A percentile compares a stretch with the other conserved stretches of the same genome.
Evolutionary conservation across 2,329 filamentous ascomycete genomes (phyloP).

Genomic region (Fusarium austroafricanum): DNA sequence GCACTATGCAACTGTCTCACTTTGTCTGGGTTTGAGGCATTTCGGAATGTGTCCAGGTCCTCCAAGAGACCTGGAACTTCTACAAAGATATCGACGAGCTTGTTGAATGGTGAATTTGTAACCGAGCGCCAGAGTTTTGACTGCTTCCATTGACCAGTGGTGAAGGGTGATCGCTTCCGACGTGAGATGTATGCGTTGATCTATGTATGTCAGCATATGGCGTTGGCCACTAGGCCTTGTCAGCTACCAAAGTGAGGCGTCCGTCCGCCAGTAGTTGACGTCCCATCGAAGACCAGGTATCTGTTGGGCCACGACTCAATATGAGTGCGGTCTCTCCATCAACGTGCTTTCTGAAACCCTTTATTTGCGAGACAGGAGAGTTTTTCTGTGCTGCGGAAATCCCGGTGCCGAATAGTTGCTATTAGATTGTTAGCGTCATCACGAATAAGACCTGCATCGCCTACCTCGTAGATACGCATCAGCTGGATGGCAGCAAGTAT

Average conservation of each 20-base stretch:
- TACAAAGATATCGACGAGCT: conserved; percentile 10
- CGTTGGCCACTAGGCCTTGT: too few species aligned
- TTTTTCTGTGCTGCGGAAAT: background rate
- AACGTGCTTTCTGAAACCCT: conserved; percentile 3
- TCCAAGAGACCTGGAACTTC: conserved; percentile 5
- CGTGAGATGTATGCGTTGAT: conserved; percentile 9
- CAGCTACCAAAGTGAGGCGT: conserved; percentile 2
- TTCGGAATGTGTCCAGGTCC: background rate
- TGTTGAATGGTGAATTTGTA: background rate
- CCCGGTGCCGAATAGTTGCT: conserved; percentile 12
- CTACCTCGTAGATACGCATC: conserved; percentile 19
- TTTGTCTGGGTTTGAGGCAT: background rate
- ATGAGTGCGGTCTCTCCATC: conserved; percentile 22
- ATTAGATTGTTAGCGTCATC: background rate
- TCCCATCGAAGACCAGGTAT: conserved; percentile 6
- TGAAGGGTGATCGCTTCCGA: conserved; percentile 4
- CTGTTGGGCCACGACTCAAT: background rate
- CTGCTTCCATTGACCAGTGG: background rate
- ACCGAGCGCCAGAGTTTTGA: conserved; percentile 15
- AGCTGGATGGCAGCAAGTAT: conserved; percentile 16
- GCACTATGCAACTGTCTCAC: rapidly evolving
- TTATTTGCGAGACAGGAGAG: background rate
- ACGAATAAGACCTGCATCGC: rapidly evolving
- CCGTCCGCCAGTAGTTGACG: conserved; percentile 18
- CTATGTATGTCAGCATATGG: background rate